Evolutionary conservation across 1,284 basidiomycete genomes (phyloP).

Genomic region (Fomitopsis betulina): DNA sequence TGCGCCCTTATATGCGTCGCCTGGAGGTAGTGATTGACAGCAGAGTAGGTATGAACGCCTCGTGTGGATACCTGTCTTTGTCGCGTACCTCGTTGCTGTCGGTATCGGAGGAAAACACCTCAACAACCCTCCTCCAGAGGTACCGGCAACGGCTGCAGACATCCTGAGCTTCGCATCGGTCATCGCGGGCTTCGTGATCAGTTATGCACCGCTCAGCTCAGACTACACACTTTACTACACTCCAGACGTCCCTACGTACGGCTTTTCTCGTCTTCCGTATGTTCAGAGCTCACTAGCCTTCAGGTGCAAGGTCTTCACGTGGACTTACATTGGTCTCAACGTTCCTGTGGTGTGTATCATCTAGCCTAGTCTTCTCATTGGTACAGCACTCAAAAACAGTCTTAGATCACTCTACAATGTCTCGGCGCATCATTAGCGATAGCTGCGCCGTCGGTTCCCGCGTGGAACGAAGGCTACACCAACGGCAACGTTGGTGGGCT

Average conservation of each 20-base stretch:
- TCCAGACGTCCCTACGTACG: constrained; percentile 51
- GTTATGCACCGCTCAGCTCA: constrained; percentile 60
- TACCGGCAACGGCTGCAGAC: constrained; percentile 46
- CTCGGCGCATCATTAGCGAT: constrained; percentile 72
- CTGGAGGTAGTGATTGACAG: constrained; percentile 1
- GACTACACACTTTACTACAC: constrained; percentile 73
- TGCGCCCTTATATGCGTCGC: constrained; percentile 17
- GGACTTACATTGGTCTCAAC: constrained; percentile 72
- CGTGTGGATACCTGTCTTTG: constrained; percentile 75
- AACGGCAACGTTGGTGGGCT: constrained; percentile 69
- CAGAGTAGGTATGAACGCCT: constrained; percentile 63
- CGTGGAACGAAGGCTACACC: constrained; percentile 63
- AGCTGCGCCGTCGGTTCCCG: constrained; percentile 55
- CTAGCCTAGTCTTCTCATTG: neutral
- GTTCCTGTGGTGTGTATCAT: constrained; percentile 53
- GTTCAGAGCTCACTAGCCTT: neutral
- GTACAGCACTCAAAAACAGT: neutral
- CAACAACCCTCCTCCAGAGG: constrained; percentile 33
- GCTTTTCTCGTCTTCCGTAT: neutral
- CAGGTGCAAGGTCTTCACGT: constrained; percentile 68
- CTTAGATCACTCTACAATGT: constrained; percentile 57
- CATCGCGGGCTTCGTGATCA: constrained; percentile 72
- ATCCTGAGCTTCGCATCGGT: constrained; percentile 65
- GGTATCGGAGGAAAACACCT: constrained; percentile 72
- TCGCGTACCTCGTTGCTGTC: constrained; percentile 72